Evolutionary conservation across 164 flowering plant genomes (phyloP), one percentile per base, ranked within the genome.

Genomic region (Buxus sempervirens): DNA sequence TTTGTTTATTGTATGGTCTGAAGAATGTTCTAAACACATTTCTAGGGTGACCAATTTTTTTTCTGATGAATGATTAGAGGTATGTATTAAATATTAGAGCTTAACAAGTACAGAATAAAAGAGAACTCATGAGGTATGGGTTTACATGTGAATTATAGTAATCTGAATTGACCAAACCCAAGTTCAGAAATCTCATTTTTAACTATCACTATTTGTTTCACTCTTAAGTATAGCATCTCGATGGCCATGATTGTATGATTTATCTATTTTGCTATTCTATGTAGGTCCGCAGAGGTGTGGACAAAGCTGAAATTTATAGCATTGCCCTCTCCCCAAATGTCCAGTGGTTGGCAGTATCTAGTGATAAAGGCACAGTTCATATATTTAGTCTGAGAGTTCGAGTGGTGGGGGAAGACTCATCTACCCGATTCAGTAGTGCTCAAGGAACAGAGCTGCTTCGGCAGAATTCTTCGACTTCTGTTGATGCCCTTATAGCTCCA

Each of bases 351-450:
- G 87, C 84, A 51, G 87, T 80, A 54, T 84, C 85, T 51, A 86
- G 90, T 73, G 87, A 86, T 72, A 86, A 78, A 70, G 87, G 85
- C 54, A 86, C 87, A 36, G 77, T 84, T 20, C 87, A 86, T 76
- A 72, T 86, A 67, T 86, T 82, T 59, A 72, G 86, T 70, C 90
- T 86, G 56, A 79, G 87, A 73, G 89, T 92, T 60, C 83, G 97
- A 65, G 89, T 86, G 63, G 80, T 75, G 28, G 91, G 96, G 27
- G 91, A 84, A 71, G 98, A 87, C 64, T 67, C 81, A 13, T 74
- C 85, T 27, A 54, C 75, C 72, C 80, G 76, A 59, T 64, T 82
- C 42, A 70, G 48, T 58, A 60, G 62, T 73, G 65, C 74, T 65
- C 85, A 75, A 70, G 68, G 70, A 54, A 70, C 82, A 64, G 65